Conservation (phyloP, 2,329 filamentous ascomycete species). For the Fusarium abutilonis region DNA sequence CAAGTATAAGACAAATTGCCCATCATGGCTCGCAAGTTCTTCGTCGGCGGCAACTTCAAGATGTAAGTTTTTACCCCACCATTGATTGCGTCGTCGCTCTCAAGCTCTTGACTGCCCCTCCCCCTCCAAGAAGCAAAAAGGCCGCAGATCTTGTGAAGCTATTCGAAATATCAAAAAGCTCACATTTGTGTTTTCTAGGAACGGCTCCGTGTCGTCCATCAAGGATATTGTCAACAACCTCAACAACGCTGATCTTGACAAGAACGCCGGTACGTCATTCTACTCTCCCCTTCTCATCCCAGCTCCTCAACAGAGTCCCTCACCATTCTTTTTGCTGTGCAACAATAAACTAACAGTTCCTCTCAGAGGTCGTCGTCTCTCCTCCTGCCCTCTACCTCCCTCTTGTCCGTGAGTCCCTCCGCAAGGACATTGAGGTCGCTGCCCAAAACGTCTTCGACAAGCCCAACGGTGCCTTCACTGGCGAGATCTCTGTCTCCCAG, state of each 20-base stretch:
- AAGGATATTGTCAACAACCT: slow-evolving; percentile 90
- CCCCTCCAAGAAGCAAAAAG: slow-evolving; percentile 42
- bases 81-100: slow-evolving; percentile 30
- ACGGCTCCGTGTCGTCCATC: slow-evolving; percentile 89
- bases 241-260: slow-evolving; percentile 84
- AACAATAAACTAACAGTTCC: slow-evolving; percentile 14
- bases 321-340: background rate
- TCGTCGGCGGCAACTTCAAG: slow-evolving; percentile 99
- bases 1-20: slow-evolving; percentile 44
- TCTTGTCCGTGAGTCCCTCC: slow-evolving; percentile 81
- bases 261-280: slow-evolving; percentile 71
- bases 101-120: slow-evolving; percentile 27
- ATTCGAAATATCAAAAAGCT: slow-evolving; percentile 13
- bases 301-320: slow-evolving; percentile 23
- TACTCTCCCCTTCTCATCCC: slow-evolving; percentile 13
- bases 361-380: slow-evolving; percentile 89
- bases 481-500: slow-evolving; percentile 93
- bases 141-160: slow-evolving; percentile 40
- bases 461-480: slow-evolving; percentile 95
- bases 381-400: slow-evolving; percentile 92
- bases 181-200: slow-evolving; percentile 67
- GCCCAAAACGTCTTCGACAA: slow-evolving; percentile 98
- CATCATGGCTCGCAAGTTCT: slow-evolving; percentile 95
- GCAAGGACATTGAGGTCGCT: slow-evolving; percentile 81
- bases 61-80: slow-evolving; percentile 71